A percentile compares a stretch with the other conserved stretches of the same genome.
These are phyloP conservation scores for Cryptosporidium viatorum DNA, from an alignment of 169 alveolate species.

Conservation along the genomic window DNA sequence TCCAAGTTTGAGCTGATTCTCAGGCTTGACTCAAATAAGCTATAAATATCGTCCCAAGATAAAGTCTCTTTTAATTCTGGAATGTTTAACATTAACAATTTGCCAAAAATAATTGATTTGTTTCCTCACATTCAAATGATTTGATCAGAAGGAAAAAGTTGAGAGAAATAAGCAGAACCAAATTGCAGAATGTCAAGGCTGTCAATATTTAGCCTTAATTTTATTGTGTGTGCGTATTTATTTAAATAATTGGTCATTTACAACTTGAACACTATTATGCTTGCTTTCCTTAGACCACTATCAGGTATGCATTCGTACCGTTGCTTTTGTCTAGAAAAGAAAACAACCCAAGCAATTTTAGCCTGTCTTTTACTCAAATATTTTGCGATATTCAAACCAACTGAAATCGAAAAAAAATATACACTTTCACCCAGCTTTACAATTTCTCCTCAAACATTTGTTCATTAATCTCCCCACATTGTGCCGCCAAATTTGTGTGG, in stretches of 20 bases:
- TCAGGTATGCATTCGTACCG: neutral
- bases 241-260: neutral
- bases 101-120: neutral
- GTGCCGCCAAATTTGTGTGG: neutral
- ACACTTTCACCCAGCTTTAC: neutral
- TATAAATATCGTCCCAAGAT: constrained; percentile 58
- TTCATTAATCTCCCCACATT: constrained; percentile 1
- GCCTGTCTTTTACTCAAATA: neutral
- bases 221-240: neutral
- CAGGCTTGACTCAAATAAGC: constrained; percentile 26
- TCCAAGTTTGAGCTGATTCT: constrained; percentile 58
- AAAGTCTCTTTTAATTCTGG: constrained; percentile 14
- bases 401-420: neutral
- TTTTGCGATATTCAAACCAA: neutral
- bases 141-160: neutral
- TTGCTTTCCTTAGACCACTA: neutral
- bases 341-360: neutral
- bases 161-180: neutral
- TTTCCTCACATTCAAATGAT: neutral
- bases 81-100: constrained; percentile 8
- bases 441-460: neutral
- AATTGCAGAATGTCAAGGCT: neutral
- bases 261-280: neutral
- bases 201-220: neutral
- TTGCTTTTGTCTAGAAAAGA: neutral